Evolutionary conservation across 78 protist species (phyloP).

Genomic region (Polysphondylium violaceum): DNA sequence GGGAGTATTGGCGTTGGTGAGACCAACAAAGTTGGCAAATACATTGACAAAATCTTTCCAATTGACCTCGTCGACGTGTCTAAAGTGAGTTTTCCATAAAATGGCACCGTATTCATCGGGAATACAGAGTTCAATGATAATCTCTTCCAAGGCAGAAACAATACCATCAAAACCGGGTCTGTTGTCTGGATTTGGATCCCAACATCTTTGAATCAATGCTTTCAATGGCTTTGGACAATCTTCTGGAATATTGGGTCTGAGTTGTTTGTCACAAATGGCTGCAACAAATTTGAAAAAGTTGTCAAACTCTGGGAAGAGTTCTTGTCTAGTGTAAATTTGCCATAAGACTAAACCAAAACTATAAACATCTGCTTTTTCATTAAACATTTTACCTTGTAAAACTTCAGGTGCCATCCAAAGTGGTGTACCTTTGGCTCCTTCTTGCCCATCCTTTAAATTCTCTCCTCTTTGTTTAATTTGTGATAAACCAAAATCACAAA

Average conservation of each 20-base stretch:
- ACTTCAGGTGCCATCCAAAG: slow-evolving; percentile 89
- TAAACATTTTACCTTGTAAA: slow-evolving; percentile 73
- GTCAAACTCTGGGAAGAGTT: slow-evolving; percentile 82
- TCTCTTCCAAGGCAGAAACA: slow-evolving; percentile 60
- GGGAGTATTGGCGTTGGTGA: slow-evolving; percentile 46
- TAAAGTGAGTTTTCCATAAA: slow-evolving; percentile 81
- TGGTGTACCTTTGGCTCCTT: slow-evolving; percentile 88
- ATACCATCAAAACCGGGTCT: slow-evolving; percentile 77
- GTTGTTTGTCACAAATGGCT: slow-evolving; percentile 76
- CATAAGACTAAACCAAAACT: slow-evolving; percentile 85
- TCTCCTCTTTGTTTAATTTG: slow-evolving; percentile 85
- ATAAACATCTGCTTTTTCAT: slow-evolving; percentile 88
- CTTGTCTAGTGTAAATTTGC: slow-evolving; percentile 85
- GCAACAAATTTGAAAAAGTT: slow-evolving; percentile 66
- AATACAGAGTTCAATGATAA: slow-evolving; percentile 71
- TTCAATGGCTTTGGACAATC: slow-evolving; percentile 49
- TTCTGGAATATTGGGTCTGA: slow-evolving; percentile 84
- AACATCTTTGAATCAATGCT: slow-evolving; percentile 51
- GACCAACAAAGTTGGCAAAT: slow-evolving; percentile 67
- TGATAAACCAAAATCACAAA: slow-evolving; percentile 87
- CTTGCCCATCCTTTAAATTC: slow-evolving; percentile 79
- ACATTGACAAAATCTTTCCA: slow-evolving; percentile 85
- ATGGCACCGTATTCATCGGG: slow-evolving; percentile 75
- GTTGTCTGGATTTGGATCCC: slow-evolving; percentile 69
- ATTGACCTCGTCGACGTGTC: slow-evolving; percentile 47